Percentiles rank a stretch among this genome's conserved stretches.
These are phyloP conservation scores for Corymbia calophylla DNA, from an alignment of 441 rosid species.

Conservation along the genomic window DNA sequence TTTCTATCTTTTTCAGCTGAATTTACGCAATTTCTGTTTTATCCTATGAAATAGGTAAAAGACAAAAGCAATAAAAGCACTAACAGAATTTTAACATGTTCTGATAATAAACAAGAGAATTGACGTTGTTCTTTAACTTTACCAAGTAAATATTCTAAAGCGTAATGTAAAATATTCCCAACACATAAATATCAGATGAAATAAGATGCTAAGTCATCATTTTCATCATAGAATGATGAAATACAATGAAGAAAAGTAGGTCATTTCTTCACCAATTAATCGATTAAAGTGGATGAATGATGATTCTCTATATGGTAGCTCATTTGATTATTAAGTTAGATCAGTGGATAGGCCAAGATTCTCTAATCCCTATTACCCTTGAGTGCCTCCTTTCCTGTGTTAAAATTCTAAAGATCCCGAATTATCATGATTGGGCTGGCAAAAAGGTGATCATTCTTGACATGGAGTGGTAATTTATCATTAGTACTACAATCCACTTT, in stretches of 20 bases:
- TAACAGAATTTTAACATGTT: background rate
- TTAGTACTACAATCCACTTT: background rate
- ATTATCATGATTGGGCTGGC: background rate
- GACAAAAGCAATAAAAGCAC: background rate
- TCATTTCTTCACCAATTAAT: background rate
- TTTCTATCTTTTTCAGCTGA: background rate
- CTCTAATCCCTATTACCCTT: background rate
- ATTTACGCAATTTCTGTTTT: background rate
- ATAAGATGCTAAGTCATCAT: background rate
- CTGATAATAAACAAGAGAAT: background rate
- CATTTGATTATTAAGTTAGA: background rate
- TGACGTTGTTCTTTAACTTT: background rate
- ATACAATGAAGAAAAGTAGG: background rate
- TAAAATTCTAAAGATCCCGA: background rate
- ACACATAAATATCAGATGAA: background rate
- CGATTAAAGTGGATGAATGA: background rate
- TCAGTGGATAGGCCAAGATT: background rate
- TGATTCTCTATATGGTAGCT: background rate
- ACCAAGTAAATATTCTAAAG: background rate
- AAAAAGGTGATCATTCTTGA: background rate
- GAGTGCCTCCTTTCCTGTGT: background rate
- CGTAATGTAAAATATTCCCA: background rate
- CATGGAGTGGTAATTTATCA: background rate
- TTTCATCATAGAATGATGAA: background rate
- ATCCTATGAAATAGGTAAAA: background rate